Evolutionary conservation across 257 asterid species (phyloP).

Genomic region (Catharanthus roseus): DNA sequence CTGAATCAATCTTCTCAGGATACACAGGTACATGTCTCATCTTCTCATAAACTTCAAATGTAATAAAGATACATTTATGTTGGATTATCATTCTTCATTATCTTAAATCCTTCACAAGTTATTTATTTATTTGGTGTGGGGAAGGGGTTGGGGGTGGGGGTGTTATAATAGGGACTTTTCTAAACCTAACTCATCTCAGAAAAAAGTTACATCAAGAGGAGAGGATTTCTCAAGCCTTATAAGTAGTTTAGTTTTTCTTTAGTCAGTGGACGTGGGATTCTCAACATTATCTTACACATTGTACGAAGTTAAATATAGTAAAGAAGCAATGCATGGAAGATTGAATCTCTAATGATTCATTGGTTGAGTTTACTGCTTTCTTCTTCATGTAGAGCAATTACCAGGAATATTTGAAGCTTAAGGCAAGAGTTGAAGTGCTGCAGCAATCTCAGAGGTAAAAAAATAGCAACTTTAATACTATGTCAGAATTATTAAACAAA

Average conservation of each 20-base stretch:
- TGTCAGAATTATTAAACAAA: neutral
- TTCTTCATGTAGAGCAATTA: conserved; percentile 36
- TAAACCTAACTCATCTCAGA: too few species aligned
- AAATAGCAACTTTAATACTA: conserved; percentile 1
- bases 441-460: conserved; percentile 78
- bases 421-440: conserved; percentile 49
- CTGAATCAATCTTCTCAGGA: conserved; percentile 30
- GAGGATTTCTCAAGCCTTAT: too few species aligned
- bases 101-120: neutral
- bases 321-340: neutral
- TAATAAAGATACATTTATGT: neutral
- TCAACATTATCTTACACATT: too few species aligned
- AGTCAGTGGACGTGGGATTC: too few species aligned
- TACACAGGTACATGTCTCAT: conserved; percentile 34
- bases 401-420: conserved; percentile 57
- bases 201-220: too few species aligned
- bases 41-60: too few species aligned
- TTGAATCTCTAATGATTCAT: neutral
- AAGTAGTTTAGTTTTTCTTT: too few species aligned
- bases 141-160: too few species aligned
- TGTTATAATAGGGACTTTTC: too few species aligned
- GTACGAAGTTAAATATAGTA: neutral
- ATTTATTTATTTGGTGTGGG: neutral
- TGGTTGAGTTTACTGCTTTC: neutral
- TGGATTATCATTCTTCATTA: too few species aligned